Evolutionary conservation across 2,329 filamentous ascomycete genomes (phyloP).

Genomic region (Myrmaecium sp.): DNA sequence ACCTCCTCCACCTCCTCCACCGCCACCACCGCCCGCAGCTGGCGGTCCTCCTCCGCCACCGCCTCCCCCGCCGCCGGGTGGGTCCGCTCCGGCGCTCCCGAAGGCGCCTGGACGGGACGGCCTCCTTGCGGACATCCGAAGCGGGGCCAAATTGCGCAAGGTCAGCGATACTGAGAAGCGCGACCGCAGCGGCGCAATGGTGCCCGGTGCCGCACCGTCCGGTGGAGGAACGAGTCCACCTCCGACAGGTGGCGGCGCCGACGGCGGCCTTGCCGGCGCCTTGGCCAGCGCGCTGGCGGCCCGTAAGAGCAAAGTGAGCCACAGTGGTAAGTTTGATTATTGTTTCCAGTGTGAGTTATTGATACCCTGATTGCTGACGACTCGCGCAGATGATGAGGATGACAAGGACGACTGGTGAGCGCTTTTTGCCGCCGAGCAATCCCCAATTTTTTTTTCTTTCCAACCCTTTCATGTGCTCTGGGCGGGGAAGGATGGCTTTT

Average conservation of each 20-base stretch:
- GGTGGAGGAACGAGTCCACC: conserved; percentile 20
- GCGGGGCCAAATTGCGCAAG: conserved; percentile 50
- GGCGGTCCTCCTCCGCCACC: conserved; percentile 21
- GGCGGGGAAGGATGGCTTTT: too few relatives aligned
- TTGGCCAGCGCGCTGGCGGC: conserved; percentile 70
- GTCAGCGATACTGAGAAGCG: conserved; percentile 53
- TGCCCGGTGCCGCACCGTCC: conserved; percentile 31
- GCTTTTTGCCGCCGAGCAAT: too few relatives aligned
- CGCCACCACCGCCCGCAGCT: conserved; percentile 10
- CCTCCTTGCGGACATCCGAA: conserved; percentile 55
- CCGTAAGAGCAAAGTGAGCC: conserved; percentile 85
- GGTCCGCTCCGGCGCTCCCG: conserved; percentile 16
- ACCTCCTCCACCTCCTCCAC: conserved; percentile 24
- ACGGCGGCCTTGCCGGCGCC: conserved; percentile 26
- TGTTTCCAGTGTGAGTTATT: too few relatives aligned
- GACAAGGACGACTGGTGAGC: too few relatives aligned
- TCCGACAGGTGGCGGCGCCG: conserved; percentile 14
- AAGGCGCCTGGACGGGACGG: conserved; percentile 34
- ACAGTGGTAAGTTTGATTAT: conserved; percentile 68
- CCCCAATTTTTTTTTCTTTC: too few relatives aligned
- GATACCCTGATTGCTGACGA: too few relatives aligned
- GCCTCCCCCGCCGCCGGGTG: conserved; percentile 16
- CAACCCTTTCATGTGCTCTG: too few relatives aligned
- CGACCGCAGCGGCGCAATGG: conserved; percentile 50
- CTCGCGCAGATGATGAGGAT: too few relatives aligned